Evolutionary conservation across 345 rosid genomes (phyloP), one percentile per base, ranked within the genome.

Genomic region (Mangifera indica): DNA sequence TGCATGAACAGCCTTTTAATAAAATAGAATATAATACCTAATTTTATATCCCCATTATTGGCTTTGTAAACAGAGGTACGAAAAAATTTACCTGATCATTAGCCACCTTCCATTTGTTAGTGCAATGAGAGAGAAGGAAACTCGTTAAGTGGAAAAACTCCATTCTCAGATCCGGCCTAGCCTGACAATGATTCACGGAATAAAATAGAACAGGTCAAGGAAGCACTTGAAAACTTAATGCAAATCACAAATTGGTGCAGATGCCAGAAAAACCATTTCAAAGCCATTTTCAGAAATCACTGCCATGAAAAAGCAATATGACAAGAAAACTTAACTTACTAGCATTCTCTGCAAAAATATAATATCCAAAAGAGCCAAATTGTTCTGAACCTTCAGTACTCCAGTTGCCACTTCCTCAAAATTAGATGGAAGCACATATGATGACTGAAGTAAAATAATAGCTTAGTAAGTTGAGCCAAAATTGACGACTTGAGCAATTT

Each of bases 351-450:
- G 92, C 77, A 87, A 73, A 69, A 77, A 87, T 20, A 72, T 67
- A 52, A 87, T 81, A 81, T 90, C 91, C 80, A 85, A 34, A 63
- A 80, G 83, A 55, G 92, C 95, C 87, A 90, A 82, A 81, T 87
- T 90, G 73, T 87, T 90, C 78, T 87, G 74, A 74, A 87, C 84
- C 80, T 84, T 90, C 80, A 90, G 82, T 64, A 87, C 95, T 58
- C 89, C 95, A 66, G 92, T 84, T 69, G 90, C 88, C 60, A 86
- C 89, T 81, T 87, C 92, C 77, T 90, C 92, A 72, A 90, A 85
- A 81, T 90, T 90, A 62, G 87, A 86, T 48, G 95, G 92, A 81
- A 90, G 90, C 48, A 79, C 73, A 74, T 84, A 78, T 66, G 90
- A 80, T 13, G 76, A 87, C 95, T 90, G 79, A 57, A 81, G 74